These are phyloP conservation scores for Cercophora sp. DNA, from an alignment of 495 filamentous ascomycete species.

Conservation along the genomic window DNA sequence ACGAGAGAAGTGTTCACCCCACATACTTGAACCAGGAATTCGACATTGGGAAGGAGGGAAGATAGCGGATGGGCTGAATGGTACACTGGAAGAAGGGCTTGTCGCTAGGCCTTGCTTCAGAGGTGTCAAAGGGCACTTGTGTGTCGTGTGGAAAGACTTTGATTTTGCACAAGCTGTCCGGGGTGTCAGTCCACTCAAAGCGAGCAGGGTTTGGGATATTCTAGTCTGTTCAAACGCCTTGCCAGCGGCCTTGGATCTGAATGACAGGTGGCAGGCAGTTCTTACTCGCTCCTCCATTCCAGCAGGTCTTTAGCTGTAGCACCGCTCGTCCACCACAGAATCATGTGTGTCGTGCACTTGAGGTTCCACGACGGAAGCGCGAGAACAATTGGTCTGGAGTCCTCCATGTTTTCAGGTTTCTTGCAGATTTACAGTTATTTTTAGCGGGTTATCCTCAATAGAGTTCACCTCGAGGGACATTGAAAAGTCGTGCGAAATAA, in stretches of 20 bases:
- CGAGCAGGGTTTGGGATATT: conserved; percentile 52
- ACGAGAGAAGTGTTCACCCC: conserved; percentile 34
- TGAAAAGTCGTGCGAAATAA: no score
- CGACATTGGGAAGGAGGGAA: conserved; percentile 40
- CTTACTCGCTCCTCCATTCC: conserved; percentile 42
- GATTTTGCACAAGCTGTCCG: conserved; percentile 33
- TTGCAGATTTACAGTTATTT: not conserved
- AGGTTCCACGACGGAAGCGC: conserved; percentile 39
- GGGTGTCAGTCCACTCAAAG: conserved; percentile 42
- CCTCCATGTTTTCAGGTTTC: not conserved
- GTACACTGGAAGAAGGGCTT: conserved; percentile 43
- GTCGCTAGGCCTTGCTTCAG: conserved; percentile 22
- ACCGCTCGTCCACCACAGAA: conserved; percentile 31
- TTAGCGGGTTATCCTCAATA: not conserved
- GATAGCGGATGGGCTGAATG: conserved; percentile 35
- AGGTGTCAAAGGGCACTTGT: conserved; percentile 9
- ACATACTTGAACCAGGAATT: conserved; percentile 30
- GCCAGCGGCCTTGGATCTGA: not conserved
- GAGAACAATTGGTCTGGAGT: conserved; percentile 8
- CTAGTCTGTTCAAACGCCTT: conserved; percentile 33
- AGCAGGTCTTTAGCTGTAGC: conserved; percentile 24
- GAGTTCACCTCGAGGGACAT: no score
- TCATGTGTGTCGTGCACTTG: conserved; percentile 36
- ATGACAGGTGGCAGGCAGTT: not conserved
- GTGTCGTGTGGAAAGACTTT: conserved; percentile 40